Base-by-base conservation (phyloP, 2,329 filamentous ascomycete genomes). In the Penicillium sp. region DNA sequence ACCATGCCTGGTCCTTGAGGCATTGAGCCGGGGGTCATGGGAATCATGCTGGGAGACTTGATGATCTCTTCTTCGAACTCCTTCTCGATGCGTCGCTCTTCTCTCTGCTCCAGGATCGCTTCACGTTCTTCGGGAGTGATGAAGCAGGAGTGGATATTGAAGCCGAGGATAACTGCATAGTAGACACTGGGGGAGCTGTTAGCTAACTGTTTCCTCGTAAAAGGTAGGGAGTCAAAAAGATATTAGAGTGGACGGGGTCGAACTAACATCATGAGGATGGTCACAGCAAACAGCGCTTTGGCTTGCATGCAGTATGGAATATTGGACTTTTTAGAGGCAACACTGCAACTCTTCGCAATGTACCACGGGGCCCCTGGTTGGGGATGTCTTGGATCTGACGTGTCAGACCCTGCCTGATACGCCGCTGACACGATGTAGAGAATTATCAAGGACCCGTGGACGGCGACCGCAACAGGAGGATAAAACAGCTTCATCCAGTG, bases 361-460 rank as follows among this genome's bases (percentile, higher is more conserved):
- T 86, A 86, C 85, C 85, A 87, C 8, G 85, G 83, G 18, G 82
- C 71, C 32, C 84, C 83, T 8, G 76, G 74, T 59, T 84, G 81
- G 3, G 74, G 76, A 58, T 82, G 81, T 2, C 73, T 63, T 1
- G 81, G 79, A 64, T 87, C 85, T 57, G 79, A 82, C 63, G 77
- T 83, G 67, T 87, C 85, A 50, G 81, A 78, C 42, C 79, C 78
- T 11, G 80, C 81, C 68, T 87, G 85, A 53, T 78, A 81, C 57
- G 79, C 74, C 34, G 83, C 76, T 50, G 81, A 80, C 56, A 81
- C 76, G n/a, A 81, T 75, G 69, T 82, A 87, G 16, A 87, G 70
- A 5, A 74, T 74, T 39, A 82, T 65, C 54, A 85, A 73, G 2
- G 76, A 67, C 42, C 73, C 71, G 63, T 87, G 83, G n/a, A 83